phyloP scores from a whole-genome alignment of 306 rosid genomes.

The Cicer judaicum region DNA sequence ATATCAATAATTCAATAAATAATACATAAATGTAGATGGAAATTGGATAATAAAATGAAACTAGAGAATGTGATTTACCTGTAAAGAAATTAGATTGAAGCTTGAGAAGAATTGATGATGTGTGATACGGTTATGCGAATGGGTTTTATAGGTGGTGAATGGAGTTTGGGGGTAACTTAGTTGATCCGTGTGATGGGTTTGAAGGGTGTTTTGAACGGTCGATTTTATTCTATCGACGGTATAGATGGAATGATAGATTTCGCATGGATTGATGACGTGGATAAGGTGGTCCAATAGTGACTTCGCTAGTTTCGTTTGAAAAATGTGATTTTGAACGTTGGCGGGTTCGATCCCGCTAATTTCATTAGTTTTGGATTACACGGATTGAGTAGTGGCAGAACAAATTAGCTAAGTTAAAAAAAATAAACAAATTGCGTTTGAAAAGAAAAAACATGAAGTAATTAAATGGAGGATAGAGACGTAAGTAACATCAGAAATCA shows the following conservation, averaged over 20 bases:
- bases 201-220: conserved; percentile 7
- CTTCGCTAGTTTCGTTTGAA: not conserved
- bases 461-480: too few relatives aligned
- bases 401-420: not conserved
- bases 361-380: not conserved
- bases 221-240: conserved; percentile 37
- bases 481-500: too few relatives aligned
- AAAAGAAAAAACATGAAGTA: too few relatives aligned
- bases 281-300: not conserved
- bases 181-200: conserved; percentile 34
- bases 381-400: not conserved
- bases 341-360: conserved; percentile 33
- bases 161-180: not conserved
- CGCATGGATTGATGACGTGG: conserved; percentile 59
- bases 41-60: not conserved
- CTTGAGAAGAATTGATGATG: not conserved
- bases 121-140: not conserved
- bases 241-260: not conserved
- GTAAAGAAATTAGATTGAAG: not conserved
- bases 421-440: too few relatives aligned
- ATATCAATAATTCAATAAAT: too few relatives aligned
- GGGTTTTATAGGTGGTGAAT: conserved; percentile 18
- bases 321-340: not conserved
- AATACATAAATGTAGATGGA: too few relatives aligned
- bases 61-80: not conserved